A percentile compares a stretch with the other conserved stretches of the same genome.
Evolutionary conservation across 768 basidiomycete species (phyloP).

Genomic region (Tubosaeta brunneosetosa): DNA sequence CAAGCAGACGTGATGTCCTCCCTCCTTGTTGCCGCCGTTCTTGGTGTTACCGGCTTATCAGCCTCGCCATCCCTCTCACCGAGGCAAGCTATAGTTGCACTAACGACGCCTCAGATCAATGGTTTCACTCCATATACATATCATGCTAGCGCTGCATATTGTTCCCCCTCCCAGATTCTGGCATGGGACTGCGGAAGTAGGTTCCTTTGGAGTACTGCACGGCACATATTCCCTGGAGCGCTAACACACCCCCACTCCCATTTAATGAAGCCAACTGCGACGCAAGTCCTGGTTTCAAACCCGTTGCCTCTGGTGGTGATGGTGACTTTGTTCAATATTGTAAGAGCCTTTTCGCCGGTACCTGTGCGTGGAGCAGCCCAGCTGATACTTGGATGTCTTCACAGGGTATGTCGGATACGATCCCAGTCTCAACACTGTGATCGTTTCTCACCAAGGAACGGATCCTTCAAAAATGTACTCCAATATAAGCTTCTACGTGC

Average conservation of each 20-base stretch:
- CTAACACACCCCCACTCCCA: background rate
- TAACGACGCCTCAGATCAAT: conserved; percentile 39
- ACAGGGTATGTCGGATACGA: conserved; percentile 55
- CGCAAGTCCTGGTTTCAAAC: conserved; percentile 44
- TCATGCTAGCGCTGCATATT: conserved; percentile 51
- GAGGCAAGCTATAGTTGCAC: conserved; percentile 37
- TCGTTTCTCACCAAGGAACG: conserved; percentile 38
- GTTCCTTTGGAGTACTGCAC: conserved; percentile 10
- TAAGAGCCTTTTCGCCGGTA: conserved; percentile 11
- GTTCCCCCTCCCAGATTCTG: conserved; percentile 37
- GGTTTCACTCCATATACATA: conserved; percentile 44
- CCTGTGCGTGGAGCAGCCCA: background rate
- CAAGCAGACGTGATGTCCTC: conserved; percentile 11
- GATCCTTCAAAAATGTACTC: conserved; percentile 28
- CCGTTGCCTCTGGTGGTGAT: conserved; percentile 46
- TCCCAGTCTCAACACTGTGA: conserved; percentile 32
- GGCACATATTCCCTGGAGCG: background rate
- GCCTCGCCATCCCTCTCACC: conserved; percentile 25
- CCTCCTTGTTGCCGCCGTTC: conserved; percentile 12
- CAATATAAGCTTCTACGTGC: background rate
- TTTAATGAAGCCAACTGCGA: conserved; percentile 38
- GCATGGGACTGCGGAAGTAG: conserved; percentile 55
- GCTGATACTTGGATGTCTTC: background rate
- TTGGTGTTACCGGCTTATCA: conserved; percentile 9
- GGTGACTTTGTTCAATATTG: conserved; percentile 41